phyloP scores from a whole-genome alignment of 208 protist genomes.

The Trypanosoma scelopori region DNA sequence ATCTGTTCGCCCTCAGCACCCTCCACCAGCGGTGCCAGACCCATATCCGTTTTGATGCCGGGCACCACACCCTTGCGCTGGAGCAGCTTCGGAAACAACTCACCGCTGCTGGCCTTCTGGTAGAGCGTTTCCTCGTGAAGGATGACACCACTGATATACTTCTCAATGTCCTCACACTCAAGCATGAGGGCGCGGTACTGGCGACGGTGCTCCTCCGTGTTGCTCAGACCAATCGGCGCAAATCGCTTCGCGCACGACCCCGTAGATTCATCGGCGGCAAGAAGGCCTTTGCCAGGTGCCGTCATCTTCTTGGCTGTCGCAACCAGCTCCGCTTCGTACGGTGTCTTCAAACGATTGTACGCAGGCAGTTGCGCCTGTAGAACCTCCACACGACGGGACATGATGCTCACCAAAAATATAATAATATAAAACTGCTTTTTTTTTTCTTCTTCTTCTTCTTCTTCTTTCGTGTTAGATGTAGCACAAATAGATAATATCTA shows the following conservation, averaged over 20 bases:
- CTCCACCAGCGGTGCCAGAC: constrained; percentile 67
- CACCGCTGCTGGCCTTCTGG: constrained; percentile 89
- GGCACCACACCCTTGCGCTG: constrained; percentile 82
- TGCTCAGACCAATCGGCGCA: constrained; percentile 91
- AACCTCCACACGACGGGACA: constrained; percentile 73
- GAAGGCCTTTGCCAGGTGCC: constrained; percentile 94
- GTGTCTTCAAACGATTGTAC: constrained; percentile 80
- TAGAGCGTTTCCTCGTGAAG: constrained; percentile 96
- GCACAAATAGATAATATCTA: too few species aligned
- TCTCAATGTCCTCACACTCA: constrained; percentile 65
- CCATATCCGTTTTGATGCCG: constrained; percentile 97
- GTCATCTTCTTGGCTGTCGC: constrained; percentile 69
- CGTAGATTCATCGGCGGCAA: constrained; percentile 96
- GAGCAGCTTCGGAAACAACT: constrained; percentile 87
- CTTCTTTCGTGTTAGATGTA: too few species aligned
- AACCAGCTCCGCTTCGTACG: constrained; percentile 74
- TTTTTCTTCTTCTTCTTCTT: not conserved
- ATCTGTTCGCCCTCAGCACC: constrained; percentile 91
- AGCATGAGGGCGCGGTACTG: constrained; percentile 94
- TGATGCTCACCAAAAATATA: not conserved
- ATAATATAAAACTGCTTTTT: not conserved
- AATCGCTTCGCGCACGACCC: constrained; percentile 96
- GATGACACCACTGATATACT: constrained; percentile 97
- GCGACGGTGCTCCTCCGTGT: constrained; percentile 93
- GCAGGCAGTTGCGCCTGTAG: constrained; percentile 78